Percentiles rank a stretch among this genome's conserved stretches.
These are phyloP conservation scores for Phytophthora cactorum DNA, from an alignment of 352 stramenopile genomes.

Conservation along the genomic window DNA sequence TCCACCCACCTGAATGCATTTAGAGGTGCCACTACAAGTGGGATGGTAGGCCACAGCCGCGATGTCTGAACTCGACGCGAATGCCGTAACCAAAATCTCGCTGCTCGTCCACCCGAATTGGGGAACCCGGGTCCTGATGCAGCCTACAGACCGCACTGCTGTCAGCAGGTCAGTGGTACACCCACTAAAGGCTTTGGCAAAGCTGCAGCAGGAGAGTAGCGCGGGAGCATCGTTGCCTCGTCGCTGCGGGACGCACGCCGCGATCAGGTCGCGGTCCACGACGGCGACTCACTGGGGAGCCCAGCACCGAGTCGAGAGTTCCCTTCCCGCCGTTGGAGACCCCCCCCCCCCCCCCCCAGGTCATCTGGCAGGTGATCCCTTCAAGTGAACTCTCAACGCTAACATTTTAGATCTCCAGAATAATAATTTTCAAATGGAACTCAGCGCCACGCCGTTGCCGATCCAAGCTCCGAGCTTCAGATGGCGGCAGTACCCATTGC, in stretches of 20 bases:
- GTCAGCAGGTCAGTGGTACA: neutral
- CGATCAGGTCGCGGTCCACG: conserved; percentile 7
- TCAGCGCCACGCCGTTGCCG: conserved; percentile 28
- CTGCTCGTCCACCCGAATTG: conserved; percentile 5
- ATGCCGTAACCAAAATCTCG: conserved; percentile 5
- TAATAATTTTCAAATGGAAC: neutral
- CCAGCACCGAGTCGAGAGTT: neutral
- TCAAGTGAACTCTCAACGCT: conserved; percentile 1
- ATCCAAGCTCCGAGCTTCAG: conserved; percentile 5
- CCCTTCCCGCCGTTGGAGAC: neutral
- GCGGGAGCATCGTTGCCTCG: conserved; percentile 24
- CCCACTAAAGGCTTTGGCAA: neutral
- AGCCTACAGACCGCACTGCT: neutral
- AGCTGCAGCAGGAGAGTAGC: conserved; percentile 5
- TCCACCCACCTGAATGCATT: too few relatives aligned
- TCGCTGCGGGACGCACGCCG: conserved; percentile 18
- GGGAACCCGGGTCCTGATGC: too few relatives aligned
- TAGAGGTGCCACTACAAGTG: neutral
- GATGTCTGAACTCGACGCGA: conserved; percentile 13
- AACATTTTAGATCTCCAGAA: too few relatives aligned
- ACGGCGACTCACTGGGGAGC: too few relatives aligned
- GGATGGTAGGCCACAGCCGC: conserved; percentile 4
- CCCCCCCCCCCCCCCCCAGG: too few relatives aligned
- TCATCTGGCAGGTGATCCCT: neutral
- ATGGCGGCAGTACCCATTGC: conserved; percentile 27